Percentiles rank a stretch among this genome's conserved stretches.
These are phyloP conservation scores for Populus hybrid DNA, from an alignment of 441 rosid genomes.

Conservation along the genomic window DNA sequence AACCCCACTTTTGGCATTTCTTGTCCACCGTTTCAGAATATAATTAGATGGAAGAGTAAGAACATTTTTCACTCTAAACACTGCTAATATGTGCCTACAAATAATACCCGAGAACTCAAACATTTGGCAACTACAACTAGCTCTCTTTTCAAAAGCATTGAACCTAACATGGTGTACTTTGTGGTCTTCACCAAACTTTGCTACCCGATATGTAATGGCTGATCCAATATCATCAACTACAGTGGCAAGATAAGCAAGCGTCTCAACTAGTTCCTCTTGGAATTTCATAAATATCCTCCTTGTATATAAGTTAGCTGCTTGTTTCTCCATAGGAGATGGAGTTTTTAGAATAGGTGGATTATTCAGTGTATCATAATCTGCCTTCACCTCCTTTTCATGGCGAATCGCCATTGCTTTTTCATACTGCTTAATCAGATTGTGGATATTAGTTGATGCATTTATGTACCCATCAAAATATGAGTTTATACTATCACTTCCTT, in stretches of 20 bases:
- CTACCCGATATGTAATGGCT: constrained; percentile 55
- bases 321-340: constrained; percentile 93
- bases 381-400: constrained; percentile 71
- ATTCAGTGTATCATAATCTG: constrained; percentile 71
- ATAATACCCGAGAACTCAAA: constrained; percentile 78
- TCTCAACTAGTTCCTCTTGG: constrained; percentile 85
- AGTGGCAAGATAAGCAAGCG: constrained; percentile 66
- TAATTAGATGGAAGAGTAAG: constrained; percentile 74
- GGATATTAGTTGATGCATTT: constrained; percentile 59
- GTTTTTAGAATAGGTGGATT: constrained; percentile 55
- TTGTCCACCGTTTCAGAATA: constrained; percentile 76
- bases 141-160: constrained; percentile 64
- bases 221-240: constrained; percentile 57
- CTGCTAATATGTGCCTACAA: constrained; percentile 78
- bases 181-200: constrained; percentile 72
- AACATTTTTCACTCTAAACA: constrained; percentile 79
- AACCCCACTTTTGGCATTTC: constrained; percentile 69
- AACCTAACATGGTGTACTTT: constrained; percentile 57
- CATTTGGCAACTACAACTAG: constrained; percentile 83
- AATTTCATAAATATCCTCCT: constrained; percentile 65
- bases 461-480: constrained; percentile 78
- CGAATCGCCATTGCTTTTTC: constrained; percentile 67
- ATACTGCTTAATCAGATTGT: constrained; percentile 62
- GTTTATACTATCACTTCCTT: constrained; percentile 57
- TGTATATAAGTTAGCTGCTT: constrained; percentile 71